A percentile compares a stretch with the other conserved stretches of the same genome.
Conservation (phyloP, 371 early-diverging fungal genomes). For the Saksenaea oblongispora region DNA sequence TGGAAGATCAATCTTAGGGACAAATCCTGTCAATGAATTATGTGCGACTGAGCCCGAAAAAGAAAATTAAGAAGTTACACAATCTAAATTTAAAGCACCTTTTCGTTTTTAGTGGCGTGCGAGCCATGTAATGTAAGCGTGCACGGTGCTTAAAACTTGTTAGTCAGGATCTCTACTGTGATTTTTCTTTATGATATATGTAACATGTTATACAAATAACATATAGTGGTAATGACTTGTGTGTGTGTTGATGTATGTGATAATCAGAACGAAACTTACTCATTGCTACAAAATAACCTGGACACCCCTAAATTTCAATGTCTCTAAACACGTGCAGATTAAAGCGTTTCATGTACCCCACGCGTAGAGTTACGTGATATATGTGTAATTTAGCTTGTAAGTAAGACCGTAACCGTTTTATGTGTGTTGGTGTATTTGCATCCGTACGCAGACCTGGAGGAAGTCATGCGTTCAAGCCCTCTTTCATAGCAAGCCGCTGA, state of each 20-base stretch:
- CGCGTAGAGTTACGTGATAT: not conserved
- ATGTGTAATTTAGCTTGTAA: not conserved
- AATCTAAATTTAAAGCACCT: not conserved
- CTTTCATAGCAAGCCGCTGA: no score
- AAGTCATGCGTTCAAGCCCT: no score
- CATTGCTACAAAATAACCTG: not conserved
- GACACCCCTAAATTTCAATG: not conserved
- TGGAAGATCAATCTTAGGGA: not conserved
- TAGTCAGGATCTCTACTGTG: no score
- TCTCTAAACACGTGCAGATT: not conserved
- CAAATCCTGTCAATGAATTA: not conserved
- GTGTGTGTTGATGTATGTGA: no score
- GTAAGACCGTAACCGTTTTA: not conserved
- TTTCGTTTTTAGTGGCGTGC: not conserved
- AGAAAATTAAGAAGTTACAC: not conserved
- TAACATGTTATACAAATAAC: no score
- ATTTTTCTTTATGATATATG: no score
- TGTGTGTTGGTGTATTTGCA: no score
- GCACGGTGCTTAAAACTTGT: not conserved
- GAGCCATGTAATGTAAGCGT: not conserved
- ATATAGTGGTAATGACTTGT: no score
- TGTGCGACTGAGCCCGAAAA: not conserved
- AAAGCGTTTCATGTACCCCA: not conserved
- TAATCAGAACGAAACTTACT: no score
- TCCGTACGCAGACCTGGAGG: no score